These are phyloP conservation scores for Cystobasidium onofrii DNA, from an alignment of 768 basidiomycete species.

Conservation along the genomic window DNA sequence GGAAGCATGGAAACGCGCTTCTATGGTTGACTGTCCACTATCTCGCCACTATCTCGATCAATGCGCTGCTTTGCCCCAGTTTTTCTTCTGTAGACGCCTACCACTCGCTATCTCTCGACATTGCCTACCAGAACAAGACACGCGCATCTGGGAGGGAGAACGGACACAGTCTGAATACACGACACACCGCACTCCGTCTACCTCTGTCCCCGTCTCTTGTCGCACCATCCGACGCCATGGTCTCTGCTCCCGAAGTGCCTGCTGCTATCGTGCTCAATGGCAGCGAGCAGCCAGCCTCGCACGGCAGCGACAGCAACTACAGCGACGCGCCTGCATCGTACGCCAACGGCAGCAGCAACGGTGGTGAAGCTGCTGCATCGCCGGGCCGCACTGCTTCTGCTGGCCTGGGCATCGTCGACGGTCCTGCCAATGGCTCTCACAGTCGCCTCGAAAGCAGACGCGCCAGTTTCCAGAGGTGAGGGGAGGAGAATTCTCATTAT, in stretches of 20 bases:
- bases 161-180: no score
- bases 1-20: no score
- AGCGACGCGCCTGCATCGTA: neutral
- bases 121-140: neutral
- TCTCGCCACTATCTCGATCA: neutral
- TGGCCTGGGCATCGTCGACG: constrained; percentile 8
- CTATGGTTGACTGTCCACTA: no score
- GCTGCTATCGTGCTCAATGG: neutral
- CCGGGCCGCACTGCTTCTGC: neutral
- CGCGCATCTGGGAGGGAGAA: neutral
- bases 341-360: neutral
- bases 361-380: neutral
- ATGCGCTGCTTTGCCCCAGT: neutral
- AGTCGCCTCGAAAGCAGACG: constrained; percentile 6
- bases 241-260: neutral
- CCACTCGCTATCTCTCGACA: neutral
- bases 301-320: neutral
- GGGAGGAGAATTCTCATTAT: no score
- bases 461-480: constrained; percentile 30
- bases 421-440: neutral
- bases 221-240: neutral
- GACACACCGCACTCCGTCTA: neutral
- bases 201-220: neutral
- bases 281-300: neutral
- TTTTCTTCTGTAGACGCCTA: neutral